phyloP scores from a whole-genome alignment of 2,329 filamentous ascomycete genomes.

The Chaetothyriales sp. region DNA sequence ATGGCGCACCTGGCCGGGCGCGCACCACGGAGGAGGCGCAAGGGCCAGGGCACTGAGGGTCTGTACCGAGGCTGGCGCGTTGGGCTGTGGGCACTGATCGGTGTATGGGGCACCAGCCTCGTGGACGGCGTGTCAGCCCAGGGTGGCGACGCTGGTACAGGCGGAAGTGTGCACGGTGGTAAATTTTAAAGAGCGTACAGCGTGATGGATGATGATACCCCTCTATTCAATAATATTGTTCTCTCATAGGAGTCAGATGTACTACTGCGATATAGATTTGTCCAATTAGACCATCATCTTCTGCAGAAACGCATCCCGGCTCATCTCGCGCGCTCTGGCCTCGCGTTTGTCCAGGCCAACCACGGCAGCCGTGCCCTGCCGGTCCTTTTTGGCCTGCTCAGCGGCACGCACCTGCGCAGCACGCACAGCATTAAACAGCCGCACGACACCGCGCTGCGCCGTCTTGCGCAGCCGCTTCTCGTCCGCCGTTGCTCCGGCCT shows the following conservation, averaged over 20 bases:
- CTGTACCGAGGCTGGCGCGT: slow-evolving; percentile 44
- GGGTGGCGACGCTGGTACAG: slow-evolving; percentile 8
- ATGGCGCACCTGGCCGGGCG: slow-evolving; percentile 22
- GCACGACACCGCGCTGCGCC: slow-evolving; percentile 84
- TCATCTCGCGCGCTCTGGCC: slow-evolving; percentile 88
- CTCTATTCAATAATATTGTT: background rate
- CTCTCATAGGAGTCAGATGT: background rate
- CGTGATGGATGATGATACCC: background rate
- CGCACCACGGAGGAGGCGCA: slow-evolving; percentile 32
- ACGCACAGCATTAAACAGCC: slow-evolving; percentile 88
- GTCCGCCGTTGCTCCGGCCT: slow-evolving; percentile 35
- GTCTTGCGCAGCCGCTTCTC: slow-evolving; percentile 74
- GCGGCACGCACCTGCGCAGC: slow-evolving; percentile 80
- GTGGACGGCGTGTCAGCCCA: slow-evolving; percentile 22
- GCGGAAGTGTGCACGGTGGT: slow-evolving; percentile 11
- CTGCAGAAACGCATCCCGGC: slow-evolving; percentile 89
- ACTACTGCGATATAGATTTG: no score
- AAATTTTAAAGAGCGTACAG: slow-evolving; percentile 11
- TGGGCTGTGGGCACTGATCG: slow-evolving; percentile 39
- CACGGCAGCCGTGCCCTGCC: slow-evolving; percentile 50
- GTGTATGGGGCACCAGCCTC: slow-evolving; percentile 38
- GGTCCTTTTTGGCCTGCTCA: slow-evolving; percentile 52
- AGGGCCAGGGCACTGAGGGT: slow-evolving; percentile 40
- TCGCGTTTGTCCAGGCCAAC: slow-evolving; percentile 67
- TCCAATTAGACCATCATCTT: slow-evolving; percentile 50